Evolutionary conservation across 225 moss, liverwort and hornwort genomes (phyloP).

Genomic region (Polytrichum commune): DNA sequence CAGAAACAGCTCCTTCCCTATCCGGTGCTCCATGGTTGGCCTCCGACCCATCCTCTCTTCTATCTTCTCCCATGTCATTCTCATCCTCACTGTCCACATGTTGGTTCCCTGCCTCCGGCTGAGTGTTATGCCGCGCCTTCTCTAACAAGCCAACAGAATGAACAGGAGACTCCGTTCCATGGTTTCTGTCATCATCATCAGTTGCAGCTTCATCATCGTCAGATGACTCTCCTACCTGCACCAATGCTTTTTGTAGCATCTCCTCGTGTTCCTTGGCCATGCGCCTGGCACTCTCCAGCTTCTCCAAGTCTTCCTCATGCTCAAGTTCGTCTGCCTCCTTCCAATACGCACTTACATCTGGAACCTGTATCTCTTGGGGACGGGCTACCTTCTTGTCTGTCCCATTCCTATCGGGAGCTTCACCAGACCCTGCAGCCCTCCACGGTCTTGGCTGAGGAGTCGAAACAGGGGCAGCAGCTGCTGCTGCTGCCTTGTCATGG

Average conservation of each 20-base stretch:
- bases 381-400: slow-evolving; percentile 24
- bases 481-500: slow-evolving; percentile 17
- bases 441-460: slow-evolving; percentile 33
- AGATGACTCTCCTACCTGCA: slow-evolving; percentile 23
- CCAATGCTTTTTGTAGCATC: slow-evolving; percentile 28
- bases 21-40: slow-evolving; percentile 30
- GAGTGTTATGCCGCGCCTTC: slow-evolving; percentile 36
- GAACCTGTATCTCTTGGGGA: slow-evolving; percentile 28
- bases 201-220: slow-evolving; percentile 29
- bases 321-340: slow-evolving; percentile 29
- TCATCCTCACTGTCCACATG: slow-evolving; percentile 44
- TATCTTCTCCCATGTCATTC: slow-evolving; percentile 26
- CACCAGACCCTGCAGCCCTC: slow-evolving; percentile 24
- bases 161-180: slow-evolving; percentile 41
- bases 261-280: slow-evolving; percentile 31
- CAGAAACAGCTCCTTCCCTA: slow-evolving; percentile 38
- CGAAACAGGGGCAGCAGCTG: slow-evolving; percentile 6
- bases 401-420: slow-evolving; percentile 44
- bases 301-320: slow-evolving; percentile 29
- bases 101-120: slow-evolving; percentile 30
- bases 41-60: slow-evolving; percentile 51
- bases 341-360: slow-evolving; percentile 23
- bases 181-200: slow-evolving; percentile 47
- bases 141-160: slow-evolving; percentile 36
- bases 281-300: slow-evolving; percentile 33